These are phyloP conservation scores for Eucalyptus sp. DNA, from an alignment of 345 rosid species.

Conservation along the genomic window DNA sequence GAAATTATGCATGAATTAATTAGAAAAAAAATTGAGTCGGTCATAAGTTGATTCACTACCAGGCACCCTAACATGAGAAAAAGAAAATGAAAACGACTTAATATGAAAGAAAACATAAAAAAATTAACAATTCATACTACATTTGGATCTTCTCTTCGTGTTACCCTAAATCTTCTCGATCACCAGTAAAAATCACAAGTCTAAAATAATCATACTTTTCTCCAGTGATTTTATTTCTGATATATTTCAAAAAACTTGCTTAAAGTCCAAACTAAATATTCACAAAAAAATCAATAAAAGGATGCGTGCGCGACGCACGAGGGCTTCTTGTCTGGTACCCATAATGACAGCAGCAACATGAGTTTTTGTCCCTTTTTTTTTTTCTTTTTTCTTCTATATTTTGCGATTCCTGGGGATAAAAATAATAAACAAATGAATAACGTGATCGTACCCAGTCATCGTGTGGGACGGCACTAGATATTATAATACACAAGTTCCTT, in stretches of 20 bases:
- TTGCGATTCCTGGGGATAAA: background rate
- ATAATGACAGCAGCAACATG: background rate
- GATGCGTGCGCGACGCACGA: background rate
- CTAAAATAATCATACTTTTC: background rate
- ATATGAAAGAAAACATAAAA: too few relatives aligned
- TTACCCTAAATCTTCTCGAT: background rate
- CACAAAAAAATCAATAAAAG: background rate
- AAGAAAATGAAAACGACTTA: background rate
- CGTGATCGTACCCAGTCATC: background rate
- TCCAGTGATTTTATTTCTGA: background rate
- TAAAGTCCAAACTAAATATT: background rate
- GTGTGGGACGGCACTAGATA: background rate
- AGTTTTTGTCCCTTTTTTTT: background rate
- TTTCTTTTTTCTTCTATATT: background rate
- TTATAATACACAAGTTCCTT: background rate
- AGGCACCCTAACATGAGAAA: too few relatives aligned
- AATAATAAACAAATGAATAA: background rate
- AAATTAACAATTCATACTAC: background rate
- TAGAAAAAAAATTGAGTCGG: too few relatives aligned
- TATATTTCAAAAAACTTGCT: background rate
- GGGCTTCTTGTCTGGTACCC: background rate
- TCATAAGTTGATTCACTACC: too few relatives aligned
- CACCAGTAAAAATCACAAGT: background rate
- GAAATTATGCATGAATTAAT: too few relatives aligned
- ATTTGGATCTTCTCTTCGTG: background rate